phyloP scores from a whole-genome alignment of 257 asterid genomes.

The Jacaranda mimosifolia region DNA sequence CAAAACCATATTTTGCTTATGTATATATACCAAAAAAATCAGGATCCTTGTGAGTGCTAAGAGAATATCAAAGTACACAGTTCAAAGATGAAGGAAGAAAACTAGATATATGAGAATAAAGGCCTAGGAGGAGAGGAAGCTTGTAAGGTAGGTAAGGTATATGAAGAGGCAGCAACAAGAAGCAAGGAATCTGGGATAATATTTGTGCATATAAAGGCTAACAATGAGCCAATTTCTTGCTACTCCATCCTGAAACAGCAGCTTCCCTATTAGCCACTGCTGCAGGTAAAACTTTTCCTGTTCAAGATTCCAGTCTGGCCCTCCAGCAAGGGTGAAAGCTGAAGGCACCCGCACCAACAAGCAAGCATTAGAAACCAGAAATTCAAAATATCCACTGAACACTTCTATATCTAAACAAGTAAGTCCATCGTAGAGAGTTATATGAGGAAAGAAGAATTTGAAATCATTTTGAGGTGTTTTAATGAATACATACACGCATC shows the following conservation, averaged over 20 bases:
- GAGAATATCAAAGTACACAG: conserved; percentile 14
- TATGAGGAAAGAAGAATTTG: neutral
- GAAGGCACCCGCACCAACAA: conserved; percentile 49
- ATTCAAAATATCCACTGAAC: neutral
- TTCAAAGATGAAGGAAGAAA: conserved; percentile 21
- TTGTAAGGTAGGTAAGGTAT: conserved; percentile 47
- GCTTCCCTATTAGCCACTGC: conserved; percentile 23
- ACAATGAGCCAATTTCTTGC: conserved; percentile 17
- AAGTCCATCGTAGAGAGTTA: neutral
- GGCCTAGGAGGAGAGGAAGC: conserved; percentile 43
- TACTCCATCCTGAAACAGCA: conserved; percentile 13
- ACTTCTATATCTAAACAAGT: neutral
- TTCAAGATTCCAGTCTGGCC: conserved; percentile 31
- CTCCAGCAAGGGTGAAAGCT: conserved; percentile 25
- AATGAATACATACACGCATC: neutral
- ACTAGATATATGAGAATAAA: conserved; percentile 18
- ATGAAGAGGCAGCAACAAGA: conserved; percentile 34
- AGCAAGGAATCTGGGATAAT: conserved; percentile 39
- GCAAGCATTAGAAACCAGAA: conserved; percentile 40
- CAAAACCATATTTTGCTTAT: conserved; percentile 44
- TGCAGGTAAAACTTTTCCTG: conserved; percentile 11
- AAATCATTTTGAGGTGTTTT: conserved; percentile 8
- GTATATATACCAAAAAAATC: conserved; percentile 26
- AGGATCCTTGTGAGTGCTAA: conserved; percentile 18
- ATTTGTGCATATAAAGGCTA: conserved; percentile 20